A percentile compares a stretch with the other conserved stretches of the same genome.
phyloP scores from a whole-genome alignment of 371 early-diverging fungal species.

The Conidiobolus coronatus region DNA sequence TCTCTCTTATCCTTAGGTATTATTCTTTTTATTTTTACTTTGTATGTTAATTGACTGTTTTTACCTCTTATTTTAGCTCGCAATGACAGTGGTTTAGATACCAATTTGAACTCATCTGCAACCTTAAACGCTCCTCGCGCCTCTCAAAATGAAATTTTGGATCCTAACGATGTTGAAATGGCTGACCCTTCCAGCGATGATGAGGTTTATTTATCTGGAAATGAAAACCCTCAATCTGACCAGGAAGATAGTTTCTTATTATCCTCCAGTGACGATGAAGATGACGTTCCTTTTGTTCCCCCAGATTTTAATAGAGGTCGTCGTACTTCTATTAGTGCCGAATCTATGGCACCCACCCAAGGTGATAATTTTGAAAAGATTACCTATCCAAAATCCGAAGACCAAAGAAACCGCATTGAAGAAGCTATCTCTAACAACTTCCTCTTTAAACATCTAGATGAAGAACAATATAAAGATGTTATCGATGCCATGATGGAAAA shows the following conservation, averaged over 20 bases:
- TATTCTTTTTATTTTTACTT: neutral
- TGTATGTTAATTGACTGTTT: neutral
- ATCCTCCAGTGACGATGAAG: conserved; percentile 26
- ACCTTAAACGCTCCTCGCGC: neutral
- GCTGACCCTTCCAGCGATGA: neutral
- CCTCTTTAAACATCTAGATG: conserved; percentile 79
- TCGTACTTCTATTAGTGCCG: conserved; percentile 88
- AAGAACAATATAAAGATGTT: conserved; percentile 85
- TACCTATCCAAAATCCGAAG: conserved; percentile 65
- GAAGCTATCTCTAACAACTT: conserved; percentile 68
- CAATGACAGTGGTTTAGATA: neutral
- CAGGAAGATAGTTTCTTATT: conserved; percentile 12
- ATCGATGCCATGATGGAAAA: conserved; percentile 15
- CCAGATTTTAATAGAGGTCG: conserved; percentile 42
- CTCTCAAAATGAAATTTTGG: neutral
- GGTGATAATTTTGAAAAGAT: conserved; percentile 54
- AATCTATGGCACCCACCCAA: conserved; percentile 80
- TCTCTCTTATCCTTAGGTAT: conserved; percentile 19
- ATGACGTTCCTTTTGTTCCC: conserved; percentile 23
- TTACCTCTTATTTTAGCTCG: neutral
- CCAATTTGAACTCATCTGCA: neutral
- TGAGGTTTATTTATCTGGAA: conserved; percentile 1
- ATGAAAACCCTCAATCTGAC: conserved; percentile 1
- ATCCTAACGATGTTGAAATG: neutral
- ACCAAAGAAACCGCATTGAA: conserved; percentile 62